These are phyloP conservation scores for Amaranthus tricolor DNA, from an alignment of 179 eudicot species.

Conservation along the genomic window DNA sequence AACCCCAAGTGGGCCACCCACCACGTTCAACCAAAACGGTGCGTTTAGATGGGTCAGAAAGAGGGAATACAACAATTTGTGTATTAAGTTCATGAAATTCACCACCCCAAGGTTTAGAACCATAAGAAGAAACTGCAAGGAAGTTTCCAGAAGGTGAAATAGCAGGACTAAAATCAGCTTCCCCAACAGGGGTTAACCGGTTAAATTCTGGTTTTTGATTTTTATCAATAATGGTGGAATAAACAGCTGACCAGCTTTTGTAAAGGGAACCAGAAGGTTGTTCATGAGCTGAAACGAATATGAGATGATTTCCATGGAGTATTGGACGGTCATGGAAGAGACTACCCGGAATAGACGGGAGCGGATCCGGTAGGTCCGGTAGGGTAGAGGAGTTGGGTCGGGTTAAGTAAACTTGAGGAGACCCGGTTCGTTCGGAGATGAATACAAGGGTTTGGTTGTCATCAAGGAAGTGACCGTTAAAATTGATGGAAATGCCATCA, in stretches of 20 bases:
- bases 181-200: slow-evolving; percentile 54
- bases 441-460: slow-evolving; percentile 38
- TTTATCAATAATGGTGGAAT: slow-evolving; percentile 24
- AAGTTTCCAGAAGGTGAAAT: slow-evolving; percentile 53
- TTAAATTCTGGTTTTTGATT: not conserved
- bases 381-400: slow-evolving; percentile 10
- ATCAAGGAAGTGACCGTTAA: slow-evolving; percentile 55
- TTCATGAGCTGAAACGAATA: slow-evolving; percentile 61
- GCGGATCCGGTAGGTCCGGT: slow-evolving; percentile 23
- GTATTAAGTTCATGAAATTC: slow-evolving; percentile 64
- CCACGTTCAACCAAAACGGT: slow-evolving; percentile 49
- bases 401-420: slow-evolving; percentile 39
- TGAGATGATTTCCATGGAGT: slow-evolving; percentile 31
- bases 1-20: slow-evolving; percentile 84
- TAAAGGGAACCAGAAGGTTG: slow-evolving; percentile 32
- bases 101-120: slow-evolving; percentile 58
- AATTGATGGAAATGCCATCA: slow-evolving; percentile 61
- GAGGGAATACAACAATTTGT: slow-evolving; percentile 51
- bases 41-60: slow-evolving; percentile 44
- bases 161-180: slow-evolving; percentile 70
- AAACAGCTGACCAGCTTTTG: slow-evolving; percentile 65
- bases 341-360: slow-evolving; percentile 38
- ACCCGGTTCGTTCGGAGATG: slow-evolving; percentile 62
- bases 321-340: slow-evolving; percentile 73
- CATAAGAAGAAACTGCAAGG: slow-evolving; percentile 69